phyloP scores from a whole-genome alignment of 306 rosid species.

The Castanea crenata region DNA sequence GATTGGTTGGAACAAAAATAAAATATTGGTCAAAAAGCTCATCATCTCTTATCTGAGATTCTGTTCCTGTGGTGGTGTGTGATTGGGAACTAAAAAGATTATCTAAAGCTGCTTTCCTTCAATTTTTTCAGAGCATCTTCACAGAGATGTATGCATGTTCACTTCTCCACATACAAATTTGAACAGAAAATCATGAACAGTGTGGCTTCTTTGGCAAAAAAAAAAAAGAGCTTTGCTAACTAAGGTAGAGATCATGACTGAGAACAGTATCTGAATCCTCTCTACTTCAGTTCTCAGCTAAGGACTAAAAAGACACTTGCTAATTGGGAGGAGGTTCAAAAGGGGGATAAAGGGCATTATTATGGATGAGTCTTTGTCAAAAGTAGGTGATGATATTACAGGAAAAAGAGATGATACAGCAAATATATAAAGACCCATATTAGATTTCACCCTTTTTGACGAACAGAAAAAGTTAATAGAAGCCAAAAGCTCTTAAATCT shows the following conservation, averaged over 20 bases:
- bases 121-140: slow-evolving; percentile 73
- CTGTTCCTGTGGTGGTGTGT: slow-evolving; percentile 77
- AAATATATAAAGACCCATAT: slow-evolving; percentile 23
- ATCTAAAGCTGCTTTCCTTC: slow-evolving; percentile 68
- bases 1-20: slow-evolving; percentile 25
- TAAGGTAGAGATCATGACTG: slow-evolving; percentile 27
- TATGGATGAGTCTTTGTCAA: slow-evolving; percentile 42
- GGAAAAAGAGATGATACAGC: slow-evolving; percentile 31
- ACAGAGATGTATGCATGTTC: slow-evolving; percentile 22
- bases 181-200: slow-evolving; percentile 25
- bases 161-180: slow-evolving; percentile 11
- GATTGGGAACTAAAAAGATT: slow-evolving; percentile 55
- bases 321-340: slow-evolving; percentile 22
- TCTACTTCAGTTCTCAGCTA: slow-evolving; percentile 35
- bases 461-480: slow-evolving; percentile 39
- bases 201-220: slow-evolving; percentile 18
- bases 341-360: slow-evolving; percentile 32
- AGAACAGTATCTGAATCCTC: slow-evolving; percentile 45
- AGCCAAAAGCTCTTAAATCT: slow-evolving; percentile 19
- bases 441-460: slow-evolving; percentile 33
- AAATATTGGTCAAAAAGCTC: slow-evolving; percentile 57
- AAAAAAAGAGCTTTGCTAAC: slow-evolving; percentile 28
- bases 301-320: slow-evolving; percentile 26
- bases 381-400: slow-evolving; percentile 29
- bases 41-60: slow-evolving; percentile 79